Conservation (phyloP, 208 protist species). For the Plasmodiophora brassicae region DNA sequence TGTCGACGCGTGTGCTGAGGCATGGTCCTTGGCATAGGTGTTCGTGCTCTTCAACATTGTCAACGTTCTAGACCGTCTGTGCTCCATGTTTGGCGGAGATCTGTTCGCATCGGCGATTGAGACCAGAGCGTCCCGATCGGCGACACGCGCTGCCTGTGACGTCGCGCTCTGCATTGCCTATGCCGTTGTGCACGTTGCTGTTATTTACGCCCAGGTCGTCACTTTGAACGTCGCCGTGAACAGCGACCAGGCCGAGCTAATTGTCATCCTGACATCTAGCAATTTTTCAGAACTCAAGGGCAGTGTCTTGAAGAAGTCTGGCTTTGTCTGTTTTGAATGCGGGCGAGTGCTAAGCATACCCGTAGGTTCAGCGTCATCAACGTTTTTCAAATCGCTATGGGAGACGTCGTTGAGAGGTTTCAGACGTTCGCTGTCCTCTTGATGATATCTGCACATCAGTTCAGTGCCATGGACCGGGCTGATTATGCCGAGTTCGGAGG, state of each 20-base stretch:
- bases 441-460: neutral
- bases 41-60: neutral
- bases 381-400: neutral
- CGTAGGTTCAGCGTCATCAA: slow-evolving; percentile 15
- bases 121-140: neutral
- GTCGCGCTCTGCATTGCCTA: neutral
- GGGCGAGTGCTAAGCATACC: no score
- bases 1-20: no score
- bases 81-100: slow-evolving; percentile 7
- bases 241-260: slow-evolving; percentile 7
- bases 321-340: no score
- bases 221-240: slow-evolving; percentile 18
- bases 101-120: neutral
- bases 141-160: neutral
- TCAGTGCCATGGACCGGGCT: neutral
- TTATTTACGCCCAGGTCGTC: neutral
- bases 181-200: neutral
- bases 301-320: slow-evolving; percentile 27
- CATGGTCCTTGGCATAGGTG: no score
- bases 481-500: neutral
- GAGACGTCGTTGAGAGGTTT: neutral
- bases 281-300: slow-evolving; percentile 12
- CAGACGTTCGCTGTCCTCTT: neutral
- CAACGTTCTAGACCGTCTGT: neutral
- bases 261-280: neutral